A percentile compares a stretch with the other conserved stretches of the same genome.
Conservation (phyloP, 1,139 yeast genomes). For the Zhuliangozyma parablackwelliae region DNA sequence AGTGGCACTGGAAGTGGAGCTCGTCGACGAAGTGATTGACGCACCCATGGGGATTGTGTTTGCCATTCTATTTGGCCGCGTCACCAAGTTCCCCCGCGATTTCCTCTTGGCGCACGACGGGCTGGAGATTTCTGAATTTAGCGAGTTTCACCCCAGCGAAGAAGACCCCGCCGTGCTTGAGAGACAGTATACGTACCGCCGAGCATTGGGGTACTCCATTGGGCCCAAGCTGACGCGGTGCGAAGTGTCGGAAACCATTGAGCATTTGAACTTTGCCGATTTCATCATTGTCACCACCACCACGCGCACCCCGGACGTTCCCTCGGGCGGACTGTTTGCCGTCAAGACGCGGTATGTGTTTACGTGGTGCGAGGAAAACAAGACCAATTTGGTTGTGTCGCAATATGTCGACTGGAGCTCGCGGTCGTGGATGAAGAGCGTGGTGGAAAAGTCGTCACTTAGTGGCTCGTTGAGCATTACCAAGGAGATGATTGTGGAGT, state of each 20-base stretch:
- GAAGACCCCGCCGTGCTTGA: conserved; percentile 27
- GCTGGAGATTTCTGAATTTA: conserved; percentile 40
- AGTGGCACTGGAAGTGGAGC: conserved; percentile 27
- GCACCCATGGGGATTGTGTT: conserved; percentile 51
- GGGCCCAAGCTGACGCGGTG: conserved; percentile 59
- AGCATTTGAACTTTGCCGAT: conserved; percentile 35
- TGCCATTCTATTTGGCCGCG: conserved; percentile 44
- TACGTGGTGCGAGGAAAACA: conserved; percentile 42
- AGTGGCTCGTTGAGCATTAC: conserved; percentile 45
- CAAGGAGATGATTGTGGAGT: conserved; percentile 25
- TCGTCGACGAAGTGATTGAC: conserved; percentile 28
- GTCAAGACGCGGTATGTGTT: conserved; percentile 47
- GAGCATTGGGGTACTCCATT: conserved; percentile 48
- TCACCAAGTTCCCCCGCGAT: conserved; percentile 35
- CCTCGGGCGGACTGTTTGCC: conserved; percentile 52
- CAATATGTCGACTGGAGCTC: conserved; percentile 53
- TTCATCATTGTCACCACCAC: conserved; percentile 33
- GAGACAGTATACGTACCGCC: conserved; percentile 40
- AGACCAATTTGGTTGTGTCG: conserved; percentile 40
- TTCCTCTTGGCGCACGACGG: conserved; percentile 46
- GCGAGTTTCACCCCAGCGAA: conserved; percentile 30
- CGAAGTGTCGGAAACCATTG: conserved; percentile 42
- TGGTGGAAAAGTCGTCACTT: conserved; percentile 48
- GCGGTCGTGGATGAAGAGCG: conserved; percentile 51
- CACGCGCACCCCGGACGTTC: conserved; percentile 55